Base-by-base conservation (phyloP, 2,329 filamentous ascomycete genomes). In the Exophiala sp. region DNA sequence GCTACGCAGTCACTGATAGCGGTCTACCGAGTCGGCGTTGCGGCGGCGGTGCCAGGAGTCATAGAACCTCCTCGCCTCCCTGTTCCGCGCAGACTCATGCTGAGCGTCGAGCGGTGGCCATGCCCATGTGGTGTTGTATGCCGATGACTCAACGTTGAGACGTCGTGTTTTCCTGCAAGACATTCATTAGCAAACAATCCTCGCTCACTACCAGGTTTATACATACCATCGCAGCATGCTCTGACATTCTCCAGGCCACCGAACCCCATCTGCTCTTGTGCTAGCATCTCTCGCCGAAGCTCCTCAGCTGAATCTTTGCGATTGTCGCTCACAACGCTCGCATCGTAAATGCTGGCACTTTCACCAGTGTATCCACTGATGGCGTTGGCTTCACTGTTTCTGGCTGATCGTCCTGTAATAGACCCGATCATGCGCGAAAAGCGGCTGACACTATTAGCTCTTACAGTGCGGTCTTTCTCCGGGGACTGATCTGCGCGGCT, bases 211-310 rank as follows among this genome's bases (percentile, higher is more conserved):
- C 14, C 6, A 14, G 16, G 7, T 12, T n/a, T n/a, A n/a, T 33
- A 38, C 62, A 44, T 80, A 92, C 91, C 94, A 81, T 97, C 94
- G 72, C 94, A 99, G 75, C 94, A 99, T 55, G 92, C 91, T 68
- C 94, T 81, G 61, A 99, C 94, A 70, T 99, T 96, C 78, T 97
- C 92, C 65, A 97, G 78, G 58, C 86, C 81, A 21, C 86, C 78
- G 62, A 91, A 88, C 50, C 84, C 78, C 65, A 92, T 87, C 67
- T 91, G 86, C 59, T 82, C 69, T 49, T 75, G 70, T 45, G 72
- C 79, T 72, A 92, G 88, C 64, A 92, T 89, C 60, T 91, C 84
- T 60, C 86, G 81, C 52, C 89, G 79, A 53, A 96, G 70, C 67
- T 96, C 90, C 70, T 96, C 90, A 2, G 88, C 88, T 65, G 86